phyloP scores from a whole-genome alignment of 2,329 filamentous ascomycete species.

The Ascochyta koolunga region DNA sequence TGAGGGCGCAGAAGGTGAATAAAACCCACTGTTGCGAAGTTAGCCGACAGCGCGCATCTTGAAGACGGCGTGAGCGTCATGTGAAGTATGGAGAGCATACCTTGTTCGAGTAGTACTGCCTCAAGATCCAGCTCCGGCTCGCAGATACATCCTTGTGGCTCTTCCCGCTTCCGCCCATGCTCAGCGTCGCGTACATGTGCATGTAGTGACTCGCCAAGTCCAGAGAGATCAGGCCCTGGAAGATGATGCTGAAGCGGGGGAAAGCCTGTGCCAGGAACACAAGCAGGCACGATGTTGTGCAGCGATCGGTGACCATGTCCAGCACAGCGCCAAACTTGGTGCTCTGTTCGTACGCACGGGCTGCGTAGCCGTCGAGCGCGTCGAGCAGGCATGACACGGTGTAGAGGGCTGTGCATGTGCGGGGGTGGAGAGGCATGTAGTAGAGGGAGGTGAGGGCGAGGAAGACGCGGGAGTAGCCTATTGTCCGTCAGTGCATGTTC shows the following conservation, averaged over 20 bases:
- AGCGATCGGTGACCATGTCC: conserved; percentile 99
- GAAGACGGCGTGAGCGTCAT: not conserved
- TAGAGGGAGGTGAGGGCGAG: conserved; percentile 87
- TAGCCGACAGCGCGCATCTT: conserved; percentile 9
- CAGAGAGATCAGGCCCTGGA: conserved; percentile 89
- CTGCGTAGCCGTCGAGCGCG: conserved; percentile 92
- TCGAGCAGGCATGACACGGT: conserved; percentile 94
- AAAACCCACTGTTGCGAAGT: conserved; percentile 72
- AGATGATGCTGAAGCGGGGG: conserved; percentile 90
- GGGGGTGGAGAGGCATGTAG: conserved; percentile 99
- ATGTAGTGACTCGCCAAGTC: conserved; percentile 98
- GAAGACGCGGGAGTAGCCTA: conserved; percentile 59
- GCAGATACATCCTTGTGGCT: conserved; percentile 96
- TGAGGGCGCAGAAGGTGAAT: conserved; percentile 87
- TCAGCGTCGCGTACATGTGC: conserved; percentile 96
- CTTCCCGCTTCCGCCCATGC: conserved; percentile 77
- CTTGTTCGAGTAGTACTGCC: conserved; percentile 97
- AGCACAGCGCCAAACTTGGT: conserved; percentile 95
- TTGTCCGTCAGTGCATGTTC: conserved; percentile 14
- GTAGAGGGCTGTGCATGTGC: conserved; percentile 90
- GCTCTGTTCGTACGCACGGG: conserved; percentile 83
- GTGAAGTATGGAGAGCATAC: conserved; percentile 57
- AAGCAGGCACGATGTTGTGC: conserved; percentile 91
- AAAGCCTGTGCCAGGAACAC: conserved; percentile 95
- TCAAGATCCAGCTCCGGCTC: conserved; percentile 84